These are phyloP conservation scores for Pholiota adiposa DNA, from an alignment of 1,284 basidiomycete genomes.

Conservation along the genomic window DNA sequence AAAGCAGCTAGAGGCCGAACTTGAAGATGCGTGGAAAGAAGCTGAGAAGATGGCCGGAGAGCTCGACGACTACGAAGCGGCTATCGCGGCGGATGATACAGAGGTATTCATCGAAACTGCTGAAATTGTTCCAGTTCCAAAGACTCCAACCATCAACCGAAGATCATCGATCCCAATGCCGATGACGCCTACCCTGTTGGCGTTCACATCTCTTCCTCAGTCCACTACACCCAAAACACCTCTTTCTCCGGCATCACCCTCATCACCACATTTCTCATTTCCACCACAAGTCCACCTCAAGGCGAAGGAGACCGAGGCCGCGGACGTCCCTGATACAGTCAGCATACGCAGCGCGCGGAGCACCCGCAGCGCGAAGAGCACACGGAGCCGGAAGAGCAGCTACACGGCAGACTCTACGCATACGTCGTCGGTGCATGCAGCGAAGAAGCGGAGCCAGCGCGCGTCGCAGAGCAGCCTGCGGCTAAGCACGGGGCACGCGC, in stretches of 20 bases:
- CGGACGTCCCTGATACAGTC: conserved; percentile 33
- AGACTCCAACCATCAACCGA: conserved; percentile 26
- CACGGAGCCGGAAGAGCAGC: conserved; percentile 34
- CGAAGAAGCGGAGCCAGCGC: conserved; percentile 59
- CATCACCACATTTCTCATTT: conserved; percentile 20
- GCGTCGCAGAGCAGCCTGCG: conserved; percentile 63
- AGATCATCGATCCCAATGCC: conserved; percentile 25
- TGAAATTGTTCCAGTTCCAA: conserved; percentile 43
- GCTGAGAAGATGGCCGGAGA: conserved; percentile 74
- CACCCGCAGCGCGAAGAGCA: conserved; percentile 36
- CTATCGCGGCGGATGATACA: conserved; percentile 35
- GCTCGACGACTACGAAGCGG: conserved; percentile 58
- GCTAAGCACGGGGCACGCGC: conserved; percentile 39
- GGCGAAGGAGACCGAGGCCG: conserved; percentile 21
- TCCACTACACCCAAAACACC: conserved; percentile 20
- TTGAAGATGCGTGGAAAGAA: conserved; percentile 81
- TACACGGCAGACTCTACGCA: conserved; percentile 39
- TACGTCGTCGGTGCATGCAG: conserved; percentile 54
- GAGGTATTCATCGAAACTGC: conserved; percentile 49
- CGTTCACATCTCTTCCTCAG: conserved; percentile 18
- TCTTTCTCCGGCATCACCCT: conserved; percentile 9
- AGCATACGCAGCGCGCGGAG: conserved; percentile 39
- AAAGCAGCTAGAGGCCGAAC: conserved; percentile 62
- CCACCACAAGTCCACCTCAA: conserved; percentile 21
- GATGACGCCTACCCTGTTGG: conserved; percentile 27